Base-by-base conservation (phyloP, 2,329 filamentous ascomycete genomes). In the Cladosporium sp. region DNA sequence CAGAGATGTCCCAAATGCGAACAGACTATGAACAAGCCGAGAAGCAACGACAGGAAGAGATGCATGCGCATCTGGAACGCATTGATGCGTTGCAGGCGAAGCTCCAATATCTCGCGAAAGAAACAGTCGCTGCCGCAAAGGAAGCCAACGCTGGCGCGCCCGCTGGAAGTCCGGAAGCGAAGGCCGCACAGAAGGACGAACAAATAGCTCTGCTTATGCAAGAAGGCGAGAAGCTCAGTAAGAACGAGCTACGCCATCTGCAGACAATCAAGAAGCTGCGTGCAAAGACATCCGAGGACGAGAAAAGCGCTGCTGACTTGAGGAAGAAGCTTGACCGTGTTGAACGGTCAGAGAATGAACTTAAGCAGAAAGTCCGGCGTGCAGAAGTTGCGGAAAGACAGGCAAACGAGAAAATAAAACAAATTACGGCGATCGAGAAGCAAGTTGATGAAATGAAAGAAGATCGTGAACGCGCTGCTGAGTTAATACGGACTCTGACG, bases 1-100 rank as follows among this genome's bases (percentile, higher is more conserved):
- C 72, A 3, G 74, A 78, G 19, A 73, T 84, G 39, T 68, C 75
- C 5, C 73, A 77, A 42, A 70, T 84, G 60, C 77, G 76, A 66
- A 68, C 78, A 67, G 74, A 80, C 53, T 75, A 83, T 47, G 75
- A 79, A 48, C 73, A 76, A 28, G 77, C 78, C 0, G 77, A 84
- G 58, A 74, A 75, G 34, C 82, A 85, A 61, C 84, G 90, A 63
- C 87, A 93, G 58, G 90, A 94, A 65, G 94, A 97, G 70, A 81
- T 91, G 39, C 86, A 94, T 66, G 82, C 82, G 49, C 90, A 96
- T 61, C 82, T 93, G 6, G 94, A 99, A 73, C 86, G 89, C 35
- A 94, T 97, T 56, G 94, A 99, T 76, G 89, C 92, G 3, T 76
- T 99, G 1, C 90, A 97, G 71, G 85, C 91, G 6, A 97, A 99